Evolutionary conservation across 495 filamentous ascomycete genomes (phyloP), one percentile per base, ranked within the genome.

Genomic region (Peziza echinospora): DNA sequence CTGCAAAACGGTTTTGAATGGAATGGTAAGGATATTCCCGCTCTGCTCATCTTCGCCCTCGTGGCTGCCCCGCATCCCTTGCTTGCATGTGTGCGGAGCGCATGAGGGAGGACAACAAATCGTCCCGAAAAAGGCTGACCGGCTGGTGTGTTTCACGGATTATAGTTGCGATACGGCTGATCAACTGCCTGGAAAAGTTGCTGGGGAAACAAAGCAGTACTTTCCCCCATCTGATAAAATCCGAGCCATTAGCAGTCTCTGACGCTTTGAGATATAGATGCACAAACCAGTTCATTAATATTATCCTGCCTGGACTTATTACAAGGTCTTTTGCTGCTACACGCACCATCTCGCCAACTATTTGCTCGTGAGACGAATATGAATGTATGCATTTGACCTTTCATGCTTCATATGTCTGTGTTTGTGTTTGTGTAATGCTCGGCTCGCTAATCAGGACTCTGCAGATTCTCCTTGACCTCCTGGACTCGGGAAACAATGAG

Each of bases 1-100:
- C 60, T 96, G 44, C 89, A 97, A 61, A 87, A 93, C 56, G 79
- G 87, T 9, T 97, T 97, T 63, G 82, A 93, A 64, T 97, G 86
- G 82, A 97, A 97, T 64, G 75, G 78, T 82, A 48, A 19, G 47
- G n/a, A n/a, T n/a, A n/a, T n/a, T n/a, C n/a, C n/a, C n/a, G n/a
- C n/a, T n/a, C n/a, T n/a, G n/a, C n/a, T n/a, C n/a, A n/a, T n/a
- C n/a, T n/a, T n/a, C n/a, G n/a, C n/a, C n/a, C n/a, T n/a, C n/a
- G n/a, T n/a, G n/a, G n/a, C n/a, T n/a, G n/a, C n/a, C n/a, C 16
- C 47, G 37, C 45, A 24, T 17, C 5, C n/a, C 16, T 10, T 22
- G n/a, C 41, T 19, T 21, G 5, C 2, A 24, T 48, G 42, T 7
- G 6, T 25, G 43, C 21, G 24, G n/a, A n/a, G n/a, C n/a, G n/a